These are phyloP conservation scores for Parsonsia alboflavescens DNA, from an alignment of 257 asterid species.

Conservation along the genomic window DNA sequence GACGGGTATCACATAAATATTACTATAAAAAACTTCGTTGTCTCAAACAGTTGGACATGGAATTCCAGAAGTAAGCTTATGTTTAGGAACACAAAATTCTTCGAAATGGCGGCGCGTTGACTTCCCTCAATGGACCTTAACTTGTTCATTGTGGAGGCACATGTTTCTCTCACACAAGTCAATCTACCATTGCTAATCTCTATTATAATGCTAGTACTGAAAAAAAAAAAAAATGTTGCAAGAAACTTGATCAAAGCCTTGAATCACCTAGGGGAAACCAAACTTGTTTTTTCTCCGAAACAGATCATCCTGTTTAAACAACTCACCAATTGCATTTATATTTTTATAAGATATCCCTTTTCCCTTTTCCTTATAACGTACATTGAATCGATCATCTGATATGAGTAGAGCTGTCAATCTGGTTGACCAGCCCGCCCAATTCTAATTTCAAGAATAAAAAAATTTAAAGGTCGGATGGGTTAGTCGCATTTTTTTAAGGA, in stretches of 20 bases:
- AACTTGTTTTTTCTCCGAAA: neutral
- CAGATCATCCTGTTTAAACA: neutral
- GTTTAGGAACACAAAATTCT: neutral
- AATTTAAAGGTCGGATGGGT: too few species aligned
- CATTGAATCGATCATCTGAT: neutral
- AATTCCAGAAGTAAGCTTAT: neutral
- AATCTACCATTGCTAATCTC: neutral
- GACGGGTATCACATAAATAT: neutral
- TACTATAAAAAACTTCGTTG: neutral
- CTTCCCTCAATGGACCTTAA: neutral
- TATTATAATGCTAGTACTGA: too few species aligned
- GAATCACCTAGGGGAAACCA: neutral
- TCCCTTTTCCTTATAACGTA: neutral
- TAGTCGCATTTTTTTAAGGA: too few species aligned
- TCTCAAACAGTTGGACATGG: neutral
- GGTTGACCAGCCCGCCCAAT: too few species aligned
- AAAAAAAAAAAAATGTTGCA: too few species aligned
- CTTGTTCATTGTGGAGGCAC: conserved; percentile 5
- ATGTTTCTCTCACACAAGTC: conserved; percentile 2
- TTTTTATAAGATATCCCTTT: neutral
- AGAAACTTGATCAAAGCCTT: neutral
- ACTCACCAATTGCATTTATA: neutral
- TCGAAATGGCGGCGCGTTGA: conserved; percentile 4
- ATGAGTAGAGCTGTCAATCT: too few species aligned
- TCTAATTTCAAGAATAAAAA: too few species aligned